phyloP scores from a whole-genome alignment of 345 rosid genomes.

The Dimocarpus longan region DNA sequence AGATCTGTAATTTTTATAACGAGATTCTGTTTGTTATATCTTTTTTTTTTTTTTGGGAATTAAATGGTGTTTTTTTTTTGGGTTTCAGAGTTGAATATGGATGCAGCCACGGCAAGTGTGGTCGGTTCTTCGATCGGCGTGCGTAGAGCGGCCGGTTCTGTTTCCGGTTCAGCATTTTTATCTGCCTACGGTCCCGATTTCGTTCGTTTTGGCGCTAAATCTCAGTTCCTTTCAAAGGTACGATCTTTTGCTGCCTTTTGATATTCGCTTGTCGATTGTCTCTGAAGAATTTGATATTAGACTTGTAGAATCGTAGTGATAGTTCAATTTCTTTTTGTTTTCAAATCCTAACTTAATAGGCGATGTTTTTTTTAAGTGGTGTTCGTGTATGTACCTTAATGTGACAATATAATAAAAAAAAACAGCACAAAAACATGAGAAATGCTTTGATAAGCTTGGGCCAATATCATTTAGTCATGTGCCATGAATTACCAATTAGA shows the following conservation, averaged over 20 bases:
- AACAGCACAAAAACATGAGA: too few relatives aligned
- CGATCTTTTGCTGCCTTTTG: not conserved
- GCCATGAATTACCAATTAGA: too few relatives aligned
- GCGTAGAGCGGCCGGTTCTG: slow-evolving; percentile 29
- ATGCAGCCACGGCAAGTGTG: slow-evolving; percentile 44
- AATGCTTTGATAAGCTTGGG: too few relatives aligned
- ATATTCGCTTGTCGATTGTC: not conserved
- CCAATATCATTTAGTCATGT: too few relatives aligned
- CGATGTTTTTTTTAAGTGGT: too few relatives aligned
- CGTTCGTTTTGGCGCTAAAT: slow-evolving; percentile 33
- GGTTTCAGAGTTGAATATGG: slow-evolving; percentile 37
- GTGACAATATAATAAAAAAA: too few relatives aligned
- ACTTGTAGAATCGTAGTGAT: not conserved
- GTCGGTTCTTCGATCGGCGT: slow-evolving; percentile 36
- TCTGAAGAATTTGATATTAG: not conserved
- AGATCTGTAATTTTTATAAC: not conserved
- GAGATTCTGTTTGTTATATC: not conserved
- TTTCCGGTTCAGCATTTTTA: slow-evolving; percentile 40
- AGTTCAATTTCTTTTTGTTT: not conserved
- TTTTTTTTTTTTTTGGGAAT: not conserved
- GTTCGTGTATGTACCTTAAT: too few relatives aligned
- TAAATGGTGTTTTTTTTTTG: not conserved
- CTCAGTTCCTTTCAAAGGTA: slow-evolving; percentile 39
- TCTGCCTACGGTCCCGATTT: slow-evolving; percentile 39
- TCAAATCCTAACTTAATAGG: not conserved